A percentile compares a stretch with the other conserved stretches of the same genome.
Evolutionary conservation across 768 basidiomycete genomes (phyloP).

Genomic region (Rhizopogon rudus): DNA sequence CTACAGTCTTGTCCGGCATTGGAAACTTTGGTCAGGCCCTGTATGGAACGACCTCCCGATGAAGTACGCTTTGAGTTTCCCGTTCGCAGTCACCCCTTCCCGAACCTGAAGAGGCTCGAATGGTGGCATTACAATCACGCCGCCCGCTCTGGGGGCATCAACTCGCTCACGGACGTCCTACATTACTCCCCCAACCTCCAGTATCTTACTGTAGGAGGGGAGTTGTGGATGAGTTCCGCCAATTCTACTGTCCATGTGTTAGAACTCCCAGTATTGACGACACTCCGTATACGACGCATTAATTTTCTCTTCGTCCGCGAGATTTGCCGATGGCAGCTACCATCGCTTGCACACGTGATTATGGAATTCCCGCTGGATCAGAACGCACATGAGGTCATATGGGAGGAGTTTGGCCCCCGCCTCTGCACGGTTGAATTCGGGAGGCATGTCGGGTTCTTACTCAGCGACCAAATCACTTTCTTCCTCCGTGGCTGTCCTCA

Average conservation of each 20-base stretch:
- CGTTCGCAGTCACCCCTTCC: conserved; percentile 38
- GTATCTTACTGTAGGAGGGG: conserved; percentile 54
- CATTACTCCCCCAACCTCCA: conserved; percentile 47
- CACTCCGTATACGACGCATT: conserved; percentile 46
- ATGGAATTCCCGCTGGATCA: conserved; percentile 40
- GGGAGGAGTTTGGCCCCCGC: conserved; percentile 45
- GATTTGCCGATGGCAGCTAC: conserved; percentile 46
- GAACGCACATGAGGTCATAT: conserved; percentile 38
- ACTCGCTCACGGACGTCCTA: conserved; percentile 52
- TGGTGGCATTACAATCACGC: conserved; percentile 63
- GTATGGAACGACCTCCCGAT: conserved; percentile 10
- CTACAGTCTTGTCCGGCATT: conserved; percentile 44
- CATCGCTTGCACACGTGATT: conserved; percentile 47
- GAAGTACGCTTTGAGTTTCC: conserved; percentile 48
- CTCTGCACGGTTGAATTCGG: conserved; percentile 56
- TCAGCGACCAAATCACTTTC: conserved; percentile 40
- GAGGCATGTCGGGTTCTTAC: conserved; percentile 47
- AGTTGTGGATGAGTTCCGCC: conserved; percentile 25
- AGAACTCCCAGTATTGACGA: conserved; percentile 42
- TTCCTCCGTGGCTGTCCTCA: conserved; percentile 43
- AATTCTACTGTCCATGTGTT: conserved; percentile 20
- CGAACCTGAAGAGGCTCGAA: conserved; percentile 55
- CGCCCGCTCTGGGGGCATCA: conserved; percentile 60
- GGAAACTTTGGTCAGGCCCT: conserved; percentile 52
- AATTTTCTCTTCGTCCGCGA: conserved; percentile 48